Conservation (phyloP, 139 green algal species). For the Astrephomene gubernaculifera region DNA sequence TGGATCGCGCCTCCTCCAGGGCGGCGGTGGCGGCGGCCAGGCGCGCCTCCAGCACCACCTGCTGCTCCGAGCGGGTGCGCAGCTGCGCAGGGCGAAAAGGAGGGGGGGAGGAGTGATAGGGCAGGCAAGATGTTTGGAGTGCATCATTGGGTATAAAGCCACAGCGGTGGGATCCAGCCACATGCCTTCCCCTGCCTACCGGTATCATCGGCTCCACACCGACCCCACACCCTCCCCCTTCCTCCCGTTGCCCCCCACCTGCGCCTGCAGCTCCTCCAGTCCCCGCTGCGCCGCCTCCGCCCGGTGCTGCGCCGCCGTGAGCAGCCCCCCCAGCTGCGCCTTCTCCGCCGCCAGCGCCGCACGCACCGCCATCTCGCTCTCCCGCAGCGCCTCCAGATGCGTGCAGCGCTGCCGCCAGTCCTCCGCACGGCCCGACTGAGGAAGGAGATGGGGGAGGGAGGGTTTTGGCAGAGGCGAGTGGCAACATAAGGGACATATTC, state of each 20-base stretch:
- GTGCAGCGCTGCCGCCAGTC: slow-evolving; percentile 29
- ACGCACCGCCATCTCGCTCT: slow-evolving; percentile 20
- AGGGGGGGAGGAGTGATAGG: not conserved
- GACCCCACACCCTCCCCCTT: not conserved
- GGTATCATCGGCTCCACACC: not conserved
- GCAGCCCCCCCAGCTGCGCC: slow-evolving; percentile 3
- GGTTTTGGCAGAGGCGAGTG: too few relatives aligned
- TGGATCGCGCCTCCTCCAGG: not conserved
- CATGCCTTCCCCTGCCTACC: too few relatives aligned
- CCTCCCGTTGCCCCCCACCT: not conserved
- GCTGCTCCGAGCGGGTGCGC: not conserved
- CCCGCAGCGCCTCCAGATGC: slow-evolving; percentile 31
- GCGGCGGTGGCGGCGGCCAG: not conserved
- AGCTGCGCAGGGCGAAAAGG: slow-evolving; percentile 8
- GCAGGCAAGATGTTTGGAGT: not conserved
- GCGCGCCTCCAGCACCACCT: slow-evolving; percentile 30
- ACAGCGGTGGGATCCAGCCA: too few relatives aligned
- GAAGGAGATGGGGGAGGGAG: too few relatives aligned
- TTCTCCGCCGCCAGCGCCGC: slow-evolving; percentile 28
- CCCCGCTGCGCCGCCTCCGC: slow-evolving; percentile 9
- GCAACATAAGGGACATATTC: too few relatives aligned
- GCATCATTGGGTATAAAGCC: too few relatives aligned
- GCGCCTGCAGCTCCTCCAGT: slow-evolving; percentile 43
- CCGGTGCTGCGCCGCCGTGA: slow-evolving; percentile 8
- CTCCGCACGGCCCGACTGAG: slow-evolving; percentile 11